Evolutionary conservation across 352 stramenopile species (phyloP).

Genomic region (Lagenidium giganteum): DNA sequence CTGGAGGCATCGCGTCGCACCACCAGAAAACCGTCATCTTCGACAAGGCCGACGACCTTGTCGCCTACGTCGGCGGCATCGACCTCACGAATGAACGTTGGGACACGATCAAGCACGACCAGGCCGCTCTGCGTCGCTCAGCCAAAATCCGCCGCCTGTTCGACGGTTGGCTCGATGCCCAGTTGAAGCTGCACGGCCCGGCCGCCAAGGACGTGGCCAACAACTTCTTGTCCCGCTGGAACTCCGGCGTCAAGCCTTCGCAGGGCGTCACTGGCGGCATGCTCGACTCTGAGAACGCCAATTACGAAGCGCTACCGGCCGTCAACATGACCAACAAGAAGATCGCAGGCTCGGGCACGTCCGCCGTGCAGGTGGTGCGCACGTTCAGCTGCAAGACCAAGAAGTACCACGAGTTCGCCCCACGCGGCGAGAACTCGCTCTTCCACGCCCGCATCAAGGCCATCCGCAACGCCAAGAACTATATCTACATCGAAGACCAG

Average conservation of each 20-base stretch:
- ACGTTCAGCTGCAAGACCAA: conserved; percentile 54
- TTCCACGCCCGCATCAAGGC: conserved; percentile 45
- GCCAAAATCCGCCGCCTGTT: conserved; percentile 19
- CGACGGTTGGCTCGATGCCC: conserved; percentile 45
- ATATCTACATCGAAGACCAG: conserved; percentile 66
- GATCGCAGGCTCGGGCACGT: background rate
- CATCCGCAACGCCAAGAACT: conserved; percentile 49
- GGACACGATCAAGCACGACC: conserved; percentile 47
- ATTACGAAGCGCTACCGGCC: background rate
- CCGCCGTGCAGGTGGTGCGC: conserved; percentile 49
- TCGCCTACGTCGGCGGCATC: conserved; percentile 47
- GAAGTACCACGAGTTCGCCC: conserved; percentile 48
- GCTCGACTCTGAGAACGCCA: conserved; percentile 34
- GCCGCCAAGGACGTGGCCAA: conserved; percentile 33
- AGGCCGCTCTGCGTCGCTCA: conserved; percentile 22
- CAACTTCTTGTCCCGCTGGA: conserved; percentile 58
- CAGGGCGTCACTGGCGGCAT: conserved; percentile 23
- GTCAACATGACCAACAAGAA: background rate
- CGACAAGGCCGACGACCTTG: conserved; percentile 9
- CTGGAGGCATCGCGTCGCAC: conserved; percentile 22
- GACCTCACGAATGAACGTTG: conserved; percentile 56
- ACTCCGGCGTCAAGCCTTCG: conserved; percentile 25
- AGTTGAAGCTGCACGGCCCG: conserved; percentile 36
- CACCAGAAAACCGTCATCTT: conserved; percentile 50
- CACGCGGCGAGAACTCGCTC: conserved; percentile 39